Evolutionary conservation across 805 yeast species (phyloP), one percentile per base, ranked within the genome.

Genomic region (Cyberlindnera subsufficiens): DNA sequence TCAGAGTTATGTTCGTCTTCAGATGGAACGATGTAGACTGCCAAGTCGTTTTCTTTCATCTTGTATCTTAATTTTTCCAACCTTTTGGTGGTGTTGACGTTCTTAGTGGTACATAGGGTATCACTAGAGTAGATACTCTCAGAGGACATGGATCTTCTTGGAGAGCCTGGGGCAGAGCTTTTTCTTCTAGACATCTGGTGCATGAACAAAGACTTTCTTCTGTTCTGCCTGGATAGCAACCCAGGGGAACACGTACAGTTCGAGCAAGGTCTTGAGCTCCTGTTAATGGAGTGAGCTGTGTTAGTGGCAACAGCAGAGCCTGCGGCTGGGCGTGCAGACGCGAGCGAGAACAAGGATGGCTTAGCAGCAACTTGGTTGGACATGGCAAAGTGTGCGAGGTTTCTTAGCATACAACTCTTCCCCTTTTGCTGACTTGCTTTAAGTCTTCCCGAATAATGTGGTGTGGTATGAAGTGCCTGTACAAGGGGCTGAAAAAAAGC

Each of bases 1-100:
- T 91, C 99, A 22, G 90, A 80, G 61, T 85, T 91, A 62, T 91
- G 99, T 54, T 86, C 96, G 59, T 91, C 99, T 60, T 88, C 96
- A 33, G 95, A 81, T 17, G 91, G 88, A 9, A 86, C 77, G 22
- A 79, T 70, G 61, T 93, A 91, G 30, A 87, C 81, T 10, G 82
- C 86, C 32, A 91, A 59, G 30, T 75, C 78, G 43, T 77, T 61
- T 36, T 70, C 64, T 35, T 71, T 74, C 90, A 93, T 86, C 47
- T 74, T 68, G 33, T 64, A 53, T 55, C 97, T 74, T 45, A 90
- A 66, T 17, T 67, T 69, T 33, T 66, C 71, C 39, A 90, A 68
- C 53, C 90, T 78, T 39, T 71, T 63, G 15, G 76, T 69, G n/a
- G 82, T 76, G 56, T 79, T 77, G 35, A 80, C 73, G 42, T 70